These are phyloP conservation scores for Cordyceps javanica DNA, from an alignment of 2,329 filamentous ascomycete species.

Conservation along the genomic window DNA sequence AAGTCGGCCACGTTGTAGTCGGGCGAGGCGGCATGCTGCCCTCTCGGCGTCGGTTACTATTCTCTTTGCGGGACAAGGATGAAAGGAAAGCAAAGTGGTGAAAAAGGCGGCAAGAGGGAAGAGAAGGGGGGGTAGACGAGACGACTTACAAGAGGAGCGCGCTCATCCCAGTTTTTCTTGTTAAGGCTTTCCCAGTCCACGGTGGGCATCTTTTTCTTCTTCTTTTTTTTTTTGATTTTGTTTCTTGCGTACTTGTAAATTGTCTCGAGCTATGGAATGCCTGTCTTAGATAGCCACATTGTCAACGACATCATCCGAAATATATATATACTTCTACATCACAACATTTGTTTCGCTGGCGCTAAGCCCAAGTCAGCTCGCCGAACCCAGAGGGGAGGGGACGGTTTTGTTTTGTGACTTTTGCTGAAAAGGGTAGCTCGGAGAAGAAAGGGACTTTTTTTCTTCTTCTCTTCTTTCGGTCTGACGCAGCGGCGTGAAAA, in stretches of 20 bases:
- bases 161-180: constrained; percentile 13
- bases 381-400: not conserved
- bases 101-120: too few relatives aligned
- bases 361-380: not conserved
- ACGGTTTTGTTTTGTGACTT: not conserved
- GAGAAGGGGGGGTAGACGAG: not conserved
- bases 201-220: not conserved
- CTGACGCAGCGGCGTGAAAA: not conserved
- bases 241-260: too few relatives aligned
- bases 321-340: too few relatives aligned
- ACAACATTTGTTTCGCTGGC: not conserved
- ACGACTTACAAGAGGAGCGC: constrained; percentile 13
- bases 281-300: too few relatives aligned
- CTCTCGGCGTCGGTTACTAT: too few relatives aligned
- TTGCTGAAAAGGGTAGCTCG: not conserved
- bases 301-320: too few relatives aligned
- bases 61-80: too few relatives aligned
- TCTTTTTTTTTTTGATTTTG: not conserved
- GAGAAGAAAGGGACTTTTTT: too few relatives aligned
- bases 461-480: not conserved
- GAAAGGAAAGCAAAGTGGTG: too few relatives aligned
- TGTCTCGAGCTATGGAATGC: too few relatives aligned
- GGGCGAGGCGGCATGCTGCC: constrained; percentile 13
- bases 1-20: constrained; percentile 13
- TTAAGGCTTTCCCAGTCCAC: constrained; percentile 15